Evolutionary conservation across 2,329 filamentous ascomycete genomes (phyloP), one percentile per base, ranked within the genome.

Genomic region (Chrysoporthe deuterocubensis): DNA sequence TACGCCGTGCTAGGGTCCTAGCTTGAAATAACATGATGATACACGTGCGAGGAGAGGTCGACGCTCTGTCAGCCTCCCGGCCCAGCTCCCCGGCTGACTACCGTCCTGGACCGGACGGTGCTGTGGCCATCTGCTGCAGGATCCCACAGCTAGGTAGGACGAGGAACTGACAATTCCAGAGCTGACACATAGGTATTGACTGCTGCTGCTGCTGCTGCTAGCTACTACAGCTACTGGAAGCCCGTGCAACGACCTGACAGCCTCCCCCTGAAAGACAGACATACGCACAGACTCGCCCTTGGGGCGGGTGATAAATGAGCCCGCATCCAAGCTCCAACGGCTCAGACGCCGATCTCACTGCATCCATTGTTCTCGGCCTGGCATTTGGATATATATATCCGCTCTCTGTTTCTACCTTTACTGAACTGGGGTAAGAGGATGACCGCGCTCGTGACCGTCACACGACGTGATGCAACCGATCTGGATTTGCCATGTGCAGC

Each of bases 351-450:
- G 50, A 54, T 54, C 50, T 14, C 4, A 16, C 50, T 14, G 5
- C 50, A 54, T 54, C 26, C 21, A 54, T 32, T 32, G 50, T 21
- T 54, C 50, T 54, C 50, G 26, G 50, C 50, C 21, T 54, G 50
- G 5, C 21, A 54, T 54, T 54, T 14, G 14, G 26, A 54, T 21
- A 54, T 54, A 54, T 54, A 54, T 14, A 54, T 54, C 11, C 32
- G 13, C 21, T 32, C 21, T 16, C 13, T 54, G 11, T 32, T 34
- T 34, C 13, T 54, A 54, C 11, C 50, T 54, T 54, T 13, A 32
- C 50, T 14, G 14, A 21, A 50, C 46, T 11, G n/a, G n/a, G 21
- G 11, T 32, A 6, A 26, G 6, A 32, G 32, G 50, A 26, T 32
- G 21, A 21, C 50, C 50, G 14, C 6, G 50, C 26, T 54, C 26